phyloP scores from a whole-genome alignment of 139 green algal genomes.

The Coelastrella sp. region DNA sequence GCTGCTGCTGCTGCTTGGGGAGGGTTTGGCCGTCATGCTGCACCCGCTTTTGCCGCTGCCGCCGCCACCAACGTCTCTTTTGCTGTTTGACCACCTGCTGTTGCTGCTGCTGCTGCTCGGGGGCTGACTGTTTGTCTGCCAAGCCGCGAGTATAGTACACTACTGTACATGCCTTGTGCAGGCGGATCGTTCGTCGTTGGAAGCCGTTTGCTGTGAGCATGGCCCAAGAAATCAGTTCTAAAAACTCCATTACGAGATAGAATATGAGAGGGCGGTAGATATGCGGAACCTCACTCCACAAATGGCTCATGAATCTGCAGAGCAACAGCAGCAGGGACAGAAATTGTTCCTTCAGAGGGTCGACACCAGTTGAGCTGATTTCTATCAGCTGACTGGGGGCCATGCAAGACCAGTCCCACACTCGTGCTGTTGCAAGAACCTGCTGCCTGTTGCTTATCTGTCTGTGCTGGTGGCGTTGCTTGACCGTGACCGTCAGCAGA shows the following conservation, averaged over 20 bases:
- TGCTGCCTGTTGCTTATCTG: too few species aligned
- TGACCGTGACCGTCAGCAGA: too few species aligned
- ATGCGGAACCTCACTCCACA: slow-evolving; percentile 27
- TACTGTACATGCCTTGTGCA: not conserved
- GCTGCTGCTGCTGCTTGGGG: not conserved
- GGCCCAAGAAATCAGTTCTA: slow-evolving; percentile 30
- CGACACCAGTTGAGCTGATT: too few species aligned
- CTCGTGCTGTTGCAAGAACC: too few species aligned
- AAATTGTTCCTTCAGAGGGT: not conserved
- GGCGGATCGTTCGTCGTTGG: not conserved
- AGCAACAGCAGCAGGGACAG: not conserved
- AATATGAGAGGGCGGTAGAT: slow-evolving; percentile 63
- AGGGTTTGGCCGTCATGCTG: not conserved
- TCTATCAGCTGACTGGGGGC: too few species aligned
- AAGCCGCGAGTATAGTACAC: slow-evolving; percentile 16
- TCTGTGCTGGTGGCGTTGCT: too few species aligned
- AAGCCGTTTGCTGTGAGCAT: slow-evolving; percentile 42
- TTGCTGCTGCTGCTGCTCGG: slow-evolving; percentile 17
- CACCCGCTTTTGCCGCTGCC: not conserved
- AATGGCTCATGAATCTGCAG: slow-evolving; percentile 27
- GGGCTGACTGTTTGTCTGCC: not conserved
- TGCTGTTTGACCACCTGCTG: not conserved
- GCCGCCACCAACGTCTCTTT: not conserved
- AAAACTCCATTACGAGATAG: slow-evolving; percentile 64
- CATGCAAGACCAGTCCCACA: too few species aligned